Percentiles rank a stretch among this genome's conserved stretches.
Evolutionary conservation across 129 eudicot genomes (phyloP).

Genomic region (Pseudognaphalium luteoalbum): DNA sequence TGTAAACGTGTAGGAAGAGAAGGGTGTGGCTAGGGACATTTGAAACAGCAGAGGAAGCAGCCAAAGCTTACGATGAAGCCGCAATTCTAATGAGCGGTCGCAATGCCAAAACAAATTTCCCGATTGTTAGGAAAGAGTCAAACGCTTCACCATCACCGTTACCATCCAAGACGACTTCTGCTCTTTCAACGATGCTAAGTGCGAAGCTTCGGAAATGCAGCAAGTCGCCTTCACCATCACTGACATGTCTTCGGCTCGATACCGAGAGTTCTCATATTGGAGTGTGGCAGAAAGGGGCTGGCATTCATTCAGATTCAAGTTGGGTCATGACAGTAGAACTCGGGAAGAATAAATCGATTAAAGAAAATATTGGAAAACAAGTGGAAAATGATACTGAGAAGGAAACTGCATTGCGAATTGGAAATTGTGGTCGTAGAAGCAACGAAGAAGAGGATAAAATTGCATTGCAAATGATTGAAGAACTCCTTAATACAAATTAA

Average conservation of each 20-base stretch:
- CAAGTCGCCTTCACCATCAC: conserved; percentile 77
- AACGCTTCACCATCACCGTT: background rate
- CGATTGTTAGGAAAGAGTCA: conserved; percentile 27
- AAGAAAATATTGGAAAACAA: background rate
- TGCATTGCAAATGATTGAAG: conserved; percentile 91
- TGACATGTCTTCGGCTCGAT: conserved; percentile 89
- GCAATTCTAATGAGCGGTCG: conserved; percentile 87
- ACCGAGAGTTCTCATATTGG: conserved; percentile 84
- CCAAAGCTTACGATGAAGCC: conserved; percentile 87
- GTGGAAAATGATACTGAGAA: background rate
- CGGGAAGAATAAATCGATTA: conserved; percentile 41
- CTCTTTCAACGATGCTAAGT: conserved; percentile 58
- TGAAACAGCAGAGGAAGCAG: conserved; percentile 96
- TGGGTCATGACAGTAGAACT: conserved; percentile 98
- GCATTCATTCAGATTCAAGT: conserved; percentile 59
- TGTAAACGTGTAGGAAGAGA: conserved; percentile 54
- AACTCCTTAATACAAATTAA: conserved; percentile 66
- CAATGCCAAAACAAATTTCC: conserved; percentile 88
- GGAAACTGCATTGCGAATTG: background rate
- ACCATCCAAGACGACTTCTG: conserved; percentile 24
- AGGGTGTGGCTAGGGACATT: conserved; percentile 97
- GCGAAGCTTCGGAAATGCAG: conserved; percentile 80
- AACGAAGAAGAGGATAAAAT: conserved; percentile 22
- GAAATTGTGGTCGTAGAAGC: conserved; percentile 17
- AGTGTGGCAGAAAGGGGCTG: conserved; percentile 95